Evolutionary conservation across 2,329 filamentous ascomycete genomes (phyloP).

Genomic region (Lasiodiplodia gonubiensis): DNA sequence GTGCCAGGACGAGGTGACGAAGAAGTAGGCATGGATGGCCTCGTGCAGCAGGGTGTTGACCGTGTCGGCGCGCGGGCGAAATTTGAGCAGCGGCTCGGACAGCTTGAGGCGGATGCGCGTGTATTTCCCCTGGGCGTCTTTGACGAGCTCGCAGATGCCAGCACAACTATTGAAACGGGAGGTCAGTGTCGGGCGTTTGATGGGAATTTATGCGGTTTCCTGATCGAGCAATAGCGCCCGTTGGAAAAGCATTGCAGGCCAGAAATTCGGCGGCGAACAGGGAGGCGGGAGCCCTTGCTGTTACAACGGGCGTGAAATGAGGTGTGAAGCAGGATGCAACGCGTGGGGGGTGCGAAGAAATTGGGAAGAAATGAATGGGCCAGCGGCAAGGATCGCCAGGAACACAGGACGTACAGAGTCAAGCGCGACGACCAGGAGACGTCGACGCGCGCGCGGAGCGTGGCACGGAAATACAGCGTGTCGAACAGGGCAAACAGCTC

Average conservation of each 20-base stretch:
- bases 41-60: slow-evolving; percentile 54
- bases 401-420: slow-evolving; percentile 44
- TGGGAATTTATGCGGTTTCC: slow-evolving; percentile 16
- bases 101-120: slow-evolving; percentile 51
- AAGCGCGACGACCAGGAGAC: slow-evolving; percentile 51
- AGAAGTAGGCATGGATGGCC: slow-evolving; percentile 54
- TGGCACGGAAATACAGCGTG: slow-evolving; percentile 50
- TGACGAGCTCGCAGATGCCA: slow-evolving; percentile 53
- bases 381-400: slow-evolving; percentile 25
- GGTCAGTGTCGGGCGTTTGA: slow-evolving; percentile 19
- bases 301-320: slow-evolving; percentile 11
- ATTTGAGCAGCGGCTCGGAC: slow-evolving; percentile 52
- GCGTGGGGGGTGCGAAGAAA: slow-evolving; percentile 11
- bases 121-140: slow-evolving; percentile 45
- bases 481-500: slow-evolving; percentile 50
- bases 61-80: slow-evolving; percentile 50
- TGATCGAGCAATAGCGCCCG: not conserved
- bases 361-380: slow-evolving; percentile 17
- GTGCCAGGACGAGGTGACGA: slow-evolving; percentile 51
- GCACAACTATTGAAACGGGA: slow-evolving; percentile 42
- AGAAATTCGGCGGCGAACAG: not conserved
- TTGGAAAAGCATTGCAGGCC: not conserved
- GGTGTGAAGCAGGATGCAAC: slow-evolving; percentile 9
- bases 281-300: slow-evolving; percentile 21
- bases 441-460: slow-evolving; percentile 49